Percentiles rank a stretch among this genome's conserved stretches.
Evolutionary conservation across 2,329 filamentous ascomycete genomes (phyloP).

Genomic region (Monilinia polystroma): DNA sequence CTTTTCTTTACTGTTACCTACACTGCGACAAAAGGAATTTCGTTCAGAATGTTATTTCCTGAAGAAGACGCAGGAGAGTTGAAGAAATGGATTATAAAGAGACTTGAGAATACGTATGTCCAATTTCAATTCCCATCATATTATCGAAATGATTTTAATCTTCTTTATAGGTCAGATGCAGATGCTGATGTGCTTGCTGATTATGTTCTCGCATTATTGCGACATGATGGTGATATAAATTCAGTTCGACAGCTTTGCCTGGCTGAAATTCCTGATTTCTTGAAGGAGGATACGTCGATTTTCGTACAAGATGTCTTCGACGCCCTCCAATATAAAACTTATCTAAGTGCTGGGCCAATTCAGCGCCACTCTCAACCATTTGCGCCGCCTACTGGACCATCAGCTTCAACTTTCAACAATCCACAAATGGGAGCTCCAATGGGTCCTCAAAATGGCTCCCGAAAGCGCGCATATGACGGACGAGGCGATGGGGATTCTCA

Average conservation of each 20-base stretch:
- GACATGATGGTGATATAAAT: conserved; percentile 64
- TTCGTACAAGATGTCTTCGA: conserved; percentile 73
- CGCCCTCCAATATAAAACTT: conserved; percentile 61
- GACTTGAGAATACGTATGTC: conserved; percentile 70
- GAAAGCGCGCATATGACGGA: conserved; percentile 56
- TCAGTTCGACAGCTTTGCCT: conserved; percentile 67
- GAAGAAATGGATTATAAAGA: conserved; percentile 75
- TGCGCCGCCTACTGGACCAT: conserved; percentile 36
- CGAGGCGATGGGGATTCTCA: conserved; percentile 46
- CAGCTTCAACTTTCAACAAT: conserved; percentile 31
- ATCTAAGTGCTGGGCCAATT: conserved; percentile 52
- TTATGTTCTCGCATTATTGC: conserved; percentile 76
- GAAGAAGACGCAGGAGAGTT: conserved; percentile 62
- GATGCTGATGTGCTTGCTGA: conserved; percentile 81
- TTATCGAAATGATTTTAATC: conserved; percentile 8
- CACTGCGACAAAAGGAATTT: background rate
- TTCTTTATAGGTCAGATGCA: conserved; percentile 63
- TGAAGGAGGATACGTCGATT: conserved; percentile 61
- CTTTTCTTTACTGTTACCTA: background rate
- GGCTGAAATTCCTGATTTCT: conserved; percentile 71
- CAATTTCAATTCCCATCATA: conserved; percentile 28
- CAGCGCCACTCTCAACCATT: conserved; percentile 33
- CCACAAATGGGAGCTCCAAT: conserved; percentile 30
- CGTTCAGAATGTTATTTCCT: conserved; percentile 56
- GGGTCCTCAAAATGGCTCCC: conserved; percentile 38